Percentiles rank a stretch among this genome's conserved stretches.
These are phyloP conservation scores for Poa annua DNA, from an alignment of 176 grass and related monocot genomes.

Conservation along the genomic window DNA sequence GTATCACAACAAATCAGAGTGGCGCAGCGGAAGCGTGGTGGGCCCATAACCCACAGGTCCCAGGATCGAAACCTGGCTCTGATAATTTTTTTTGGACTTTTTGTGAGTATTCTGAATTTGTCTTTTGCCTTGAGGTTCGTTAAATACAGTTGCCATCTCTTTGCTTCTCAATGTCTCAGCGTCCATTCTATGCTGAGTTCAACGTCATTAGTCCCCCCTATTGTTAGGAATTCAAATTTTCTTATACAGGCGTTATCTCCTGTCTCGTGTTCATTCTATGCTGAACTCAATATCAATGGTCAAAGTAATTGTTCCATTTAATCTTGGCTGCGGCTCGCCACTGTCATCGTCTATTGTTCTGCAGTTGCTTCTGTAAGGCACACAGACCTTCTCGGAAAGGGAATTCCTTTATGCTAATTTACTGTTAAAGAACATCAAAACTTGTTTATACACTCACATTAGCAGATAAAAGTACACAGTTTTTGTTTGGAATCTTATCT, in stretches of 20 bases:
- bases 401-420: background rate
- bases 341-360: background rate
- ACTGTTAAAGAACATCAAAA: background rate
- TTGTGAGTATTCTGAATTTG: too few relatives aligned
- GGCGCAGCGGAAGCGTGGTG: constrained; percentile 95
- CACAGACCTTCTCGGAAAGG: background rate
- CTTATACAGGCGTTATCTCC: too few relatives aligned
- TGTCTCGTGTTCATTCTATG: background rate
- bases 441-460: background rate
- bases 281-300: background rate
- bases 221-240: too few relatives aligned
- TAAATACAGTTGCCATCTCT: too few relatives aligned
- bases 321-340: background rate
- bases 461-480: too few relatives aligned
- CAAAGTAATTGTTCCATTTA: too few relatives aligned
- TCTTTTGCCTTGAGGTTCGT: too few relatives aligned
- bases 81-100: background rate
- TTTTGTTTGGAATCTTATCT: background rate
- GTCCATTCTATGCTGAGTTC: too few relatives aligned
- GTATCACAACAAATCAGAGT: constrained; percentile 59
- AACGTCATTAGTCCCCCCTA: too few relatives aligned
- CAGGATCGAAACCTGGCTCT: constrained; percentile 78
- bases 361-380: background rate
- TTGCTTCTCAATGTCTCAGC: too few relatives aligned
- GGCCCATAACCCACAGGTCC: constrained; percentile 97